Base-by-base conservation (phyloP, 169 alveolate species). In the Plasmodium relictum region DNA sequence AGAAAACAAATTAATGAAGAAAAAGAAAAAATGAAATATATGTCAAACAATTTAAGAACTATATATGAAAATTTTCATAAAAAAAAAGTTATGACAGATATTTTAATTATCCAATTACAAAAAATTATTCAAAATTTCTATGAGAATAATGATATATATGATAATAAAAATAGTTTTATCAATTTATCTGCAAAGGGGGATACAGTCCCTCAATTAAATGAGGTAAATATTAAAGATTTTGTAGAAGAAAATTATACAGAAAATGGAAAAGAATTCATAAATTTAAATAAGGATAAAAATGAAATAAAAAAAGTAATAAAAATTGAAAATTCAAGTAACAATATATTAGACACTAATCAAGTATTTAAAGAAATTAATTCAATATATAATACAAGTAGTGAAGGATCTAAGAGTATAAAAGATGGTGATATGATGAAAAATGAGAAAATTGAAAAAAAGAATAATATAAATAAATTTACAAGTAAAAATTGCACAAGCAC, bases 1-100 rank as follows among this genome's bases (percentile, higher is more conserved):
- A 74, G 59, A 22, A 61, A 37, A 61, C 24, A 41, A 6, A 48
- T 74, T 7, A 26, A 0, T n/a, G 42, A 61, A 9, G 73, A 41
- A 61, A 74, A 74, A 61, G 73, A 74, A 61, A 31, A 61, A 41
- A 74, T 31, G 14, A 42, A 74, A 61, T 20, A 61, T 41, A 37
- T 12, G 20, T 24, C 61, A 61, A 20, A 45, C 20, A 16, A 61
- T 58, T 74, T 74, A 65, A 41, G 20, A 31, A 26, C 42, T 5
- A 52, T 16, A 9, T 74, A 74, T 24, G 48, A 74, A 61, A 61
- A 18, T 41, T 31, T 45, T 31, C 18, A 66, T 62, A 54, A 74
- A 50, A 74, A 61, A 26, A 39, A 41, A n/a, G 14, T 18, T 48
- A 22, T 41, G 16, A 74, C 74, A 18, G 16, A 37, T 50, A 42